A percentile compares a stretch with the other conserved stretches of the same genome.
Evolutionary conservation across 768 basidiomycete genomes (phyloP).

Genomic region (Boletus sp.): DNA sequence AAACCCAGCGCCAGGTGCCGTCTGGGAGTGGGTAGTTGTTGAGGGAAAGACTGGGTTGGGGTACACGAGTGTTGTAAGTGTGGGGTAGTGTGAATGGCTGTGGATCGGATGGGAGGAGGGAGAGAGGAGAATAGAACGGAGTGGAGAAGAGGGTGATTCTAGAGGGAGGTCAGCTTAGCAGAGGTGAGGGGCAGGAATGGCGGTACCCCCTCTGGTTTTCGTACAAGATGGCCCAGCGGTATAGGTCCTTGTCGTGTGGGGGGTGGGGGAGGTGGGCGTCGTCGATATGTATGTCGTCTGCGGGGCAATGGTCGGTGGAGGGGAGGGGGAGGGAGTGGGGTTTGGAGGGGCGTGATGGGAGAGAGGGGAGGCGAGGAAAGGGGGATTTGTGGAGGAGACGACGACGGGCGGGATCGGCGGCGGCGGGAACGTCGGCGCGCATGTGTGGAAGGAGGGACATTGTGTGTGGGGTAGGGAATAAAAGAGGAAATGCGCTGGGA

Average conservation of each 20-base stretch:
- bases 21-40: slow-evolving; percentile 71
- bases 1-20: slow-evolving; percentile 80
- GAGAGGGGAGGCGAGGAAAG: slow-evolving; percentile 31
- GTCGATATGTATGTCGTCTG: slow-evolving; percentile 34
- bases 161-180: slow-evolving; percentile 26
- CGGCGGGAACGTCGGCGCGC: slow-evolving; percentile 39
- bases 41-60: slow-evolving; percentile 56
- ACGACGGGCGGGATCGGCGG: slow-evolving; percentile 45
- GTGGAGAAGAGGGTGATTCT: slow-evolving; percentile 65
- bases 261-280: slow-evolving; percentile 17
- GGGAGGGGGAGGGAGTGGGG: not conserved
- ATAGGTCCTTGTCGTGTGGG: slow-evolving; percentile 46
- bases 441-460: slow-evolving; percentile 38
- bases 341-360: slow-evolving; percentile 26
- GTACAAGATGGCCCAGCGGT: slow-evolving; percentile 75
- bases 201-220: slow-evolving; percentile 81
- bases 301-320: not conserved
- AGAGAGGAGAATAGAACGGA: slow-evolving; percentile 66
- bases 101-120: slow-evolving; percentile 70
- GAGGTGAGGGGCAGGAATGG: slow-evolving; percentile 5
- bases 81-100: slow-evolving; percentile 66
- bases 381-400: slow-evolving; percentile 39
- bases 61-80: slow-evolving; percentile 34
- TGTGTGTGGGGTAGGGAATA: not conserved
- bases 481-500: not conserved